Base-by-base conservation (phyloP, 2,329 filamentous ascomycete genomes). In the Phaeoacremonium minimum region DNA sequence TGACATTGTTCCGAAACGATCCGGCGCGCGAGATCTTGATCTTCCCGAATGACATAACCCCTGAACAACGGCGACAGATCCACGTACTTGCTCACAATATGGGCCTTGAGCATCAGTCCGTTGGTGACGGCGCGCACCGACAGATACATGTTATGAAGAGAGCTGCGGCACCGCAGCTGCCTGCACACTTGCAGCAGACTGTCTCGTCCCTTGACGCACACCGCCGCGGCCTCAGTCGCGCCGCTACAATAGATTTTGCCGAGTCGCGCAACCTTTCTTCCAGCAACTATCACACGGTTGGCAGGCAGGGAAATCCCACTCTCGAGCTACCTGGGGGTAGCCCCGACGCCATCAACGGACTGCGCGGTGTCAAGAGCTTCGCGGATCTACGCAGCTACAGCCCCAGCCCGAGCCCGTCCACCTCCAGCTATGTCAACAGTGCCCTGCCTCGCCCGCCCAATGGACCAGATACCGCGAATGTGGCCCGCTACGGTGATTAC, bases 201-300 rank as follows among this genome's bases (percentile, higher is more conserved):
- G 82, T 85, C 40, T 78, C 80, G 15, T 26, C 22, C 22, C 69
- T 81, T 34, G 87, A 95, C 46, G 80, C 85, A 38, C 83, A 88
- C 49, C 83, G 91, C 48, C 85, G 91, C 42, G 85, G 84, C 5
- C 70, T 98, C 22, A 95, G 89, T 66, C 84, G 93, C 44, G 90
- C 93, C 13, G 93, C 93, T n/a, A 97, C 93, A 3, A 95, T 94
- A 47, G 93, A 97, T 61, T 97, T 97, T 61, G 89, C 87, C 46
- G 85, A 84, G 43, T 83, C 85, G 15, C 65, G 74, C 15, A 68
- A 67, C 19, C 82, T 81, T 15, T 73, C 45, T 19, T 46, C 72
- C 33, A 80, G 77, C 46, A 84, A 84, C 46, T 91, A 89, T 48
- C 81, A 82, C 51, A 77, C 85, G 3, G 75, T 95, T 41, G 83